Base-by-base conservation (phyloP, 2,329 filamentous ascomycete genomes). In the Pleurostoma richardsiae region DNA sequence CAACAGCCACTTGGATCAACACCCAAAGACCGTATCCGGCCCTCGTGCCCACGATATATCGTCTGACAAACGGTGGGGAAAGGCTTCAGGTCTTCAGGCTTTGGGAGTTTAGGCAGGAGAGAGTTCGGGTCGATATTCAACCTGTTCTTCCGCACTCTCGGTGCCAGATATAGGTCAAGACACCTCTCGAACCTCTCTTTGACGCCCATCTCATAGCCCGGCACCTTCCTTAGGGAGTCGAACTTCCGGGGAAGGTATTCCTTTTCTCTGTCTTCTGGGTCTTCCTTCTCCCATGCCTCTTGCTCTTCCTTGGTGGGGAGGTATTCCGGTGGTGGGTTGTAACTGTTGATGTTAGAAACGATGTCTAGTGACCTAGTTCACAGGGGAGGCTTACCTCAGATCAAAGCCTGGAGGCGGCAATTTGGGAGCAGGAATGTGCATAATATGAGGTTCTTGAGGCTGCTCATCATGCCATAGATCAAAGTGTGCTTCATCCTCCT, bases 101-200 rank as follows among this genome's bases (percentile, higher is more conserved):
- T 88, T 6, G 95, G 94, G 6, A 99, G 76, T 65, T 96, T 96
- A 10, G 94, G 92, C 33, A 99, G 78, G 43, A 99, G 74, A 36
- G 90, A 95, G 65, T 88, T 87, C 3, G 94, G 94, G 59, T 99
- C 94, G 60, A 99, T 97, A 69, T 97, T 96, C 60, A 99, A 81
- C 66, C 91, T 88, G 72, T 91, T 96, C 65, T 95, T 87, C 50
- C 92, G 83, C 47, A 99, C 83, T 60, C 94, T 80, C 41, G 95
- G 94, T 11, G 95, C 94, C 49, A 99, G 79, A 65, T 99, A 99
- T 19, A 99, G 78, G 68, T 99, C 95, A 56, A 99, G 73, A 64
- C 90, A 97, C 54, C 95, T 80, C 66, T 99, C 91, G 58, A 99
- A 99, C 55, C 91, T 86, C 68, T 99, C 94, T 67, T 96, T 96